Conservation (phyloP, 2,329 filamentous ascomycete genomes). For the Nannizzia gypsea region DNA sequence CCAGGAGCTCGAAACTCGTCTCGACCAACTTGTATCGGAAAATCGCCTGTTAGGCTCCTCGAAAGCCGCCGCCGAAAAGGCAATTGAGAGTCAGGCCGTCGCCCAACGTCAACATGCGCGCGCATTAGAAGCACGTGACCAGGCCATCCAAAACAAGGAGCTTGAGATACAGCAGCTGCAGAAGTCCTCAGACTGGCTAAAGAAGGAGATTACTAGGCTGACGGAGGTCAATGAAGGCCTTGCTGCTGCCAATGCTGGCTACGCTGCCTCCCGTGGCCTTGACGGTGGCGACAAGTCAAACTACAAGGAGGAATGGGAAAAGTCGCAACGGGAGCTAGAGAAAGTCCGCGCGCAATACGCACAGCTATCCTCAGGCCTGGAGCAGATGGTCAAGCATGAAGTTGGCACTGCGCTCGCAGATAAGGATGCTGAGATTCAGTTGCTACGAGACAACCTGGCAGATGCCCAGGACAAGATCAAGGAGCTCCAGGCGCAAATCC, state of each 20-base stretch:
- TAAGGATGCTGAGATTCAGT: conserved; percentile 73
- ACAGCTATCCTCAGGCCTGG: conserved; percentile 51
- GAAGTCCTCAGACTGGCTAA: conserved; percentile 65
- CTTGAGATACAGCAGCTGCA: conserved; percentile 74
- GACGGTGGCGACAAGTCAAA: conserved; percentile 49
- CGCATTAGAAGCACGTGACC: conserved; percentile 52
- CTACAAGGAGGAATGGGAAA: conserved; percentile 38
- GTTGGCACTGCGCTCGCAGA: conserved; percentile 56
- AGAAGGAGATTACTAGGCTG: conserved; percentile 68
- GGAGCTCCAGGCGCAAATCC: conserved; percentile 48
- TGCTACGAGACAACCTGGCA: conserved; percentile 66
- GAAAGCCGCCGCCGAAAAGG: conserved; percentile 56
- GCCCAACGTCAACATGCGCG: conserved; percentile 45
- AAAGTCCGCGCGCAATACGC: conserved; percentile 52
- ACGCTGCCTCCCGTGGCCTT: conserved; percentile 59
- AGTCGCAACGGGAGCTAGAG: conserved; percentile 57
- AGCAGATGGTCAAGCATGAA: conserved; percentile 49
- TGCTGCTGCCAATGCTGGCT: conserved; percentile 59
- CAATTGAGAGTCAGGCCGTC: conserved; percentile 44
- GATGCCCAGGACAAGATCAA: conserved; percentile 53
- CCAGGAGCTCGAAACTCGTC: conserved; percentile 67
- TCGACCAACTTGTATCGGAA: conserved; percentile 70
- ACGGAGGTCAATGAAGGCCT: conserved; percentile 74
- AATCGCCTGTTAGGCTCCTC: conserved; percentile 69
- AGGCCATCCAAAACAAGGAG: conserved; percentile 67